phyloP scores from a whole-genome alignment of 306 rosid genomes.

The Casuarina equisetifolia region DNA sequence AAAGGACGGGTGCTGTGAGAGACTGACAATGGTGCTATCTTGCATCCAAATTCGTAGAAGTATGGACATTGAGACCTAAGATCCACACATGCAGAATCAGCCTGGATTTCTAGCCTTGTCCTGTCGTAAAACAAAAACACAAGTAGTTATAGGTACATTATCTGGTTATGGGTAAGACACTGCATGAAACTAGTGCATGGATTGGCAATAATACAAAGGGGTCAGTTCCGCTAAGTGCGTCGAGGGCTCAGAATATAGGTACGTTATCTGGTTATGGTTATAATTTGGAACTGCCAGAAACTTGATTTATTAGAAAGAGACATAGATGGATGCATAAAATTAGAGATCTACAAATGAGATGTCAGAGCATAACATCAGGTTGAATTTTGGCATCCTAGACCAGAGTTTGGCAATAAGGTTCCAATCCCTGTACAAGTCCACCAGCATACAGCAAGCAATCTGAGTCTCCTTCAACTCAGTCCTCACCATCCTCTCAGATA shows the following conservation, averaged over 20 bases:
- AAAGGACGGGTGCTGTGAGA: slow-evolving; percentile 12
- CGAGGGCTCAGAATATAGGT: neutral
- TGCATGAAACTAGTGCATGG: neutral
- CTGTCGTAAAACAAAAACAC: slow-evolving; percentile 39
- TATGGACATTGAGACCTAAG: slow-evolving; percentile 75
- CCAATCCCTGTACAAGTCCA: neutral
- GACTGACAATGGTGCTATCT: slow-evolving; percentile 84
- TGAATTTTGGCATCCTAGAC: neutral
- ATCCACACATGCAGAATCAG: slow-evolving; percentile 79
- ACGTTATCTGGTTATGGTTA: neutral
- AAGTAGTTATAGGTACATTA: neutral
- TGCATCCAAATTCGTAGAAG: slow-evolving; percentile 97
- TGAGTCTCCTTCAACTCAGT: neutral
- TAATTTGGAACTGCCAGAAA: neutral
- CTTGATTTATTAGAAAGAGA: neutral
- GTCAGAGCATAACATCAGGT: neutral
- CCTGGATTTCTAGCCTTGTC: slow-evolving; percentile 87
- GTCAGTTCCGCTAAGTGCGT: neutral
- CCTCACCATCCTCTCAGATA: neutral
- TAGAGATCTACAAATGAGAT: neutral
- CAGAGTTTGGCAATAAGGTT: neutral
- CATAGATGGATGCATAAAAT: neutral
- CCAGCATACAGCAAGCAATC: neutral
- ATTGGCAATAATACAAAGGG: neutral
- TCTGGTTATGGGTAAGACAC: neutral